Percentiles rank a stretch among this genome's conserved stretches.
These are phyloP conservation scores for Haplosporangium sp. DNA, from an alignment of 371 early-diverging fungal genomes.

Conservation along the genomic window DNA sequence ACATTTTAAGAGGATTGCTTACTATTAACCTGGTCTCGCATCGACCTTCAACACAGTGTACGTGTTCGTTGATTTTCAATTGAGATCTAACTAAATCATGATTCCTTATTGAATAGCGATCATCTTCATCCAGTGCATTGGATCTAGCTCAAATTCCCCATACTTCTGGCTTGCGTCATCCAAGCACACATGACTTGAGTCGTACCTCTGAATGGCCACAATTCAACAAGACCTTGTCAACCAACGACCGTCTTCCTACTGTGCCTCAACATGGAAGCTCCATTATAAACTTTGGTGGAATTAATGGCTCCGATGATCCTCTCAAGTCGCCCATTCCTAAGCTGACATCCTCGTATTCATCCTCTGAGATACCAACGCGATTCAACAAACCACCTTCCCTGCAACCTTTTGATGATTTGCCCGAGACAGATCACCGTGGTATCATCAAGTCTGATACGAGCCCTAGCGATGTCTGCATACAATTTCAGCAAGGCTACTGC, in stretches of 20 bases:
- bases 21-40: background rate
- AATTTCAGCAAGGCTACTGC: slow-evolving; percentile 71
- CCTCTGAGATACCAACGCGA: slow-evolving; percentile 44
- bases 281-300: slow-evolving; percentile 31
- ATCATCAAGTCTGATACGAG: slow-evolving; percentile 25
- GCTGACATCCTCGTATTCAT: slow-evolving; percentile 41
- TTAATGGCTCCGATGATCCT: slow-evolving; percentile 23
- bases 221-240: slow-evolving; percentile 34
- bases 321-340: slow-evolving; percentile 43
- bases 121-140: slow-evolving; percentile 59
- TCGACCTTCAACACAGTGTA: background rate
- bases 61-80: background rate
- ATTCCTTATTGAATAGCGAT: slow-evolving; percentile 10
- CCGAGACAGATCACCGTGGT: slow-evolving; percentile 19
- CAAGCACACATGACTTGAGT: slow-evolving; percentile 58
- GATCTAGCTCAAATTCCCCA: slow-evolving; percentile 61
- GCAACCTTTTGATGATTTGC: slow-evolving; percentile 37
- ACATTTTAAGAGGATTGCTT: background rate
- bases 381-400: slow-evolving; percentile 37
- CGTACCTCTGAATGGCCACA: slow-evolving; percentile 66
- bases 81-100: no score
- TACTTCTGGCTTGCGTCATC: slow-evolving; percentile 50
- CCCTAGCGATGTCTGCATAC: slow-evolving; percentile 57
- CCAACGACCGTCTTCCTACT: slow-evolving; percentile 22
- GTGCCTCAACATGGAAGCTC: slow-evolving; percentile 22